Base-by-base conservation (phyloP, 805 yeast genomes). In the Teunomyces panamensis region DNA sequence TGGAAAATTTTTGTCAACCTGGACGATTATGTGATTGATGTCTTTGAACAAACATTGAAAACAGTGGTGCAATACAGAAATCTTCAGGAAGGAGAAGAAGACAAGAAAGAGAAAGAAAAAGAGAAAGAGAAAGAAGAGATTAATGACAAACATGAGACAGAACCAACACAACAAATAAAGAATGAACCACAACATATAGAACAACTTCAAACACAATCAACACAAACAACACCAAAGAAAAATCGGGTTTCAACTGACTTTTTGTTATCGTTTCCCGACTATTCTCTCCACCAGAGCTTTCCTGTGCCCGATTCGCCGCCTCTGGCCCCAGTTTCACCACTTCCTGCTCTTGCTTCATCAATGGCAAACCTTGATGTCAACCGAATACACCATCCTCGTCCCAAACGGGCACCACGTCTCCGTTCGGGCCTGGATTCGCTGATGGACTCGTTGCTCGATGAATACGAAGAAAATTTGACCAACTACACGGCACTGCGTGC, bases 1-100 rank as follows among this genome's bases (percentile, higher is more conserved):
- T 88, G 95, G 96, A 75, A 74, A 49, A 70, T 80, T 8, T 64
- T 68, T 30, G 55, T 79, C 5, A 65, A 63, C 39, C 58, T 75
- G 0, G 61, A 57, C 3, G 69, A 72, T 1, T 46, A 51, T 7
- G 59, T 60, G 2, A 51, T 75, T 4, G 49, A 52, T 3, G 51
- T 52, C 16, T 59, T 75, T 43, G 73, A 68, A 49, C 20, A 17
- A 2, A 73, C 78, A 27, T 69, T 83, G 39, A 68, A 64, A 30
- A 52, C 55, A 6, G 66, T 69, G 17, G 76, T 78, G 24, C 65
- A 63, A 27, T 78, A 72, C 55, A 64, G 80, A 43, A 75, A 75
- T 49, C 50, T 77, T 47, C 58, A 63, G 52, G 48, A 50, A 37
- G 50, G 41, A 9, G 32, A 30, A 11, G 54, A 48, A 27, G 54